Conservation (phyloP, 306 rosid species). For the Cotoneaster glaucophyllus region DNA sequence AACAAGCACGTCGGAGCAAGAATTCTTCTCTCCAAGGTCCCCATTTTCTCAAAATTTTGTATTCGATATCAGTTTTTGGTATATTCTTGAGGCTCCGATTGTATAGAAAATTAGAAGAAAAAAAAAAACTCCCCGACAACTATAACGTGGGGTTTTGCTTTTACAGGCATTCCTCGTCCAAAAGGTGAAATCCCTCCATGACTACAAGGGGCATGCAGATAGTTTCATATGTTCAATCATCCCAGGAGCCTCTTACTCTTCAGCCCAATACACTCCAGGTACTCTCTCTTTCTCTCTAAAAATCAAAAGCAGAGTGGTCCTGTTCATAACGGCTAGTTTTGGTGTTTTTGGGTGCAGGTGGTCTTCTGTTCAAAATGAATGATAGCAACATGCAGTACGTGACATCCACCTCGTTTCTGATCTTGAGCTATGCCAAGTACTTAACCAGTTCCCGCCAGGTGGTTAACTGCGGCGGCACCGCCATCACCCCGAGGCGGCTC, state of each 20-base stretch:
- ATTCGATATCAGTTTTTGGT: neutral
- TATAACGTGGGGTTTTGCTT: neutral
- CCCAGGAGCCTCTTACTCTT: conserved; percentile 67
- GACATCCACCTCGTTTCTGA: conserved; percentile 80
- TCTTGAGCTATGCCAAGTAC: conserved; percentile 79
- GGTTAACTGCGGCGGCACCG: conserved; percentile 62
- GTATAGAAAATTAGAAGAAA: too few relatives aligned
- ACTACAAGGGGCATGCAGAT: conserved; percentile 89
- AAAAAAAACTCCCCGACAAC: neutral
- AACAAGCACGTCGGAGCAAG: conserved; percentile 93
- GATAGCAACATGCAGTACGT: conserved; percentile 94
- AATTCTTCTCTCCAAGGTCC: conserved; percentile 87
- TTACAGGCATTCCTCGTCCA: conserved; percentile 76
- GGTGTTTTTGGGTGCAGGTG: conserved; percentile 40
- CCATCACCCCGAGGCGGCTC: conserved; percentile 53
- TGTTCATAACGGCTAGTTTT: conserved; percentile 36
- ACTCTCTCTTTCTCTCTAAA: neutral
- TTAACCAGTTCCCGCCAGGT: conserved; percentile 54
- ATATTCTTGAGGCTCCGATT: neutral
- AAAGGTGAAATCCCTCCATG: conserved; percentile 59
- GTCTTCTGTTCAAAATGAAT: conserved; percentile 78
- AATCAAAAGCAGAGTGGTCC: conserved; percentile 26
- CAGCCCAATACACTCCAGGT: conserved; percentile 78
- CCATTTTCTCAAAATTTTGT: neutral
- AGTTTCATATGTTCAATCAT: conserved; percentile 78